Conservation (phyloP, 2,329 filamentous ascomycete species). For the Sordariomycetes sp. region DNA sequence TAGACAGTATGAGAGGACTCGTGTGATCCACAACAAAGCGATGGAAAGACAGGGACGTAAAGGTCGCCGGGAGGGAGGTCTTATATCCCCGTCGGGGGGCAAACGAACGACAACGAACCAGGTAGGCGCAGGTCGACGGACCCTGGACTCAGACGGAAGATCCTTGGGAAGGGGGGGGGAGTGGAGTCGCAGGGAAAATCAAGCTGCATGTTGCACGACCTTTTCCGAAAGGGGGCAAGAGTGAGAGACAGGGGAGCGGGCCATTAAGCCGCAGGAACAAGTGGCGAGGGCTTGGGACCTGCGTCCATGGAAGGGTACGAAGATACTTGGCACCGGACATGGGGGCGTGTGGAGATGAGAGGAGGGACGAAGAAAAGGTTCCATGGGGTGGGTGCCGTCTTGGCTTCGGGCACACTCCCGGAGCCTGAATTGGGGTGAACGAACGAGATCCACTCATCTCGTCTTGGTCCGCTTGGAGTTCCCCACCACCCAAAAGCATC, state of each 20-base stretch:
- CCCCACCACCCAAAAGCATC: too few species aligned
- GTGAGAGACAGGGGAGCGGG: slow-evolving; percentile 11
- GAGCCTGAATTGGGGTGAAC: not conserved
- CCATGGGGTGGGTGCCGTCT: not conserved
- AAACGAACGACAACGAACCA: slow-evolving; percentile 4
- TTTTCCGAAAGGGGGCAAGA: slow-evolving; percentile 4
- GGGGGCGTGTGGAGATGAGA: not conserved
- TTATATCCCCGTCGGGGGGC: slow-evolving; percentile 5
- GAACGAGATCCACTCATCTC: not conserved
- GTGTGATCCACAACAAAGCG: not conserved
- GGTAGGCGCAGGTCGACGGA: not conserved
- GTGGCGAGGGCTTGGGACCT: slow-evolving; percentile 3
- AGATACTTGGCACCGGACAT: not conserved
- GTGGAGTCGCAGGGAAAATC: not conserved
- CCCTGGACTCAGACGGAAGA: not conserved
- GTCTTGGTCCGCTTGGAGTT: not conserved
- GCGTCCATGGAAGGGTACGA: not conserved
- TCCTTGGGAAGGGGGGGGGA: not conserved
- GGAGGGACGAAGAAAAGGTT: not conserved
- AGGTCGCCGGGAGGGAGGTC: not conserved
- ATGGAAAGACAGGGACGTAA: not conserved
- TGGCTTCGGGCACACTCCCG: not conserved
- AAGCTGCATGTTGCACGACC: slow-evolving; percentile 8
- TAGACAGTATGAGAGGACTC: slow-evolving; percentile 2
- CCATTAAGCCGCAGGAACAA: slow-evolving; percentile 15